These are phyloP conservation scores for Combretum micranthum DNA, from an alignment of 345 rosid genomes.

Conservation along the genomic window DNA sequence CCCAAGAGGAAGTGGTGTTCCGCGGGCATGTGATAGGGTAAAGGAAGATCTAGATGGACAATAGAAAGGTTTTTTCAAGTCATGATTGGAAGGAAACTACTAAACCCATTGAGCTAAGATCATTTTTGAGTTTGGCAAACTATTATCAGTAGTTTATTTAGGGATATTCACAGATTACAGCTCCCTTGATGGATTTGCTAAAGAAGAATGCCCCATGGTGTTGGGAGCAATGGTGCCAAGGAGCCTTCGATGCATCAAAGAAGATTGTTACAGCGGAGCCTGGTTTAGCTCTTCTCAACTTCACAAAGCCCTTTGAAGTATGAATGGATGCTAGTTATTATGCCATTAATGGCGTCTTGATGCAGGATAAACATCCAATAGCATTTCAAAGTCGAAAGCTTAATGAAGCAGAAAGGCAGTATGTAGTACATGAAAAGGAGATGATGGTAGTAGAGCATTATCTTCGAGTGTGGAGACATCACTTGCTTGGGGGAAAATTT, in stretches of 20 bases:
- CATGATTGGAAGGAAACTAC: background rate
- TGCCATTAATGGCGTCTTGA: constrained; percentile 1
- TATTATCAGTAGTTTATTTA: background rate
- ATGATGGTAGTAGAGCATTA: background rate
- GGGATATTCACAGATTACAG: background rate
- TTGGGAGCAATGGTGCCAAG: background rate
- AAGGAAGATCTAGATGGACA: background rate
- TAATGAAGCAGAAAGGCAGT: background rate
- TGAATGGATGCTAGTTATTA: background rate
- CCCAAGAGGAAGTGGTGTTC: no score
- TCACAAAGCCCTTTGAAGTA: background rate
- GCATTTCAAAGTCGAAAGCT: no score
- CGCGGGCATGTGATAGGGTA: background rate
- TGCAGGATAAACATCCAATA: background rate
- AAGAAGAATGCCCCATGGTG: background rate
- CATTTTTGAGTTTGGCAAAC: background rate
- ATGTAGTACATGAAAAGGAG: background rate
- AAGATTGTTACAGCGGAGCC: background rate
- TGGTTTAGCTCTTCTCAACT: background rate
- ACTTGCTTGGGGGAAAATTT: no score
- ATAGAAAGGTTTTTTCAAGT: background rate
- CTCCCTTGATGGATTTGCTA: background rate
- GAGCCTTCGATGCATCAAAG: background rate
- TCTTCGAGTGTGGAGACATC: background rate
- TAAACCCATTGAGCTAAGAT: no score